These are phyloP conservation scores for Toxicodendron radicans DNA, from an alignment of 345 rosid genomes.

Conservation along the genomic window DNA sequence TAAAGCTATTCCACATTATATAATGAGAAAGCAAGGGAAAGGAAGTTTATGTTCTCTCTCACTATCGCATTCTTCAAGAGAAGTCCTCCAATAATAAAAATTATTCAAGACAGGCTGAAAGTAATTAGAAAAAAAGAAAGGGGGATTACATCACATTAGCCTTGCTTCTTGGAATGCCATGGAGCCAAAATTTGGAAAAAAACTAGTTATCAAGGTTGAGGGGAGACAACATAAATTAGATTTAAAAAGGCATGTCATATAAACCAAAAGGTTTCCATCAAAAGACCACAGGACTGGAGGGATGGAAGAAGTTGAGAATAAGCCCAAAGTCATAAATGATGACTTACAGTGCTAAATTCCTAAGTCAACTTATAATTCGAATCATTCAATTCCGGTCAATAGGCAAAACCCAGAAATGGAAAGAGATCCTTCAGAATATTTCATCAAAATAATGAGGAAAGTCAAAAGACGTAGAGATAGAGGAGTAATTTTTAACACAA, in stretches of 20 bases:
- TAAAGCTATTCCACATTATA: too few relatives aligned
- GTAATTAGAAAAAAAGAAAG: neutral
- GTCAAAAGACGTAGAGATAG: too few relatives aligned
- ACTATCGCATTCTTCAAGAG: neutral
- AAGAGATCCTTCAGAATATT: constrained; percentile 3
- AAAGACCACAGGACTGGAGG: too few relatives aligned
- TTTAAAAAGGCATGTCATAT: neutral
- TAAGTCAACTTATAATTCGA: neutral
- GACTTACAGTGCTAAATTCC: neutral
- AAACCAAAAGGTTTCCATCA: neutral
- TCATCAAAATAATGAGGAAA: too few relatives aligned
- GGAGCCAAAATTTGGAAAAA: neutral
- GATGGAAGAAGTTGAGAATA: neutral
- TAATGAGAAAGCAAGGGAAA: neutral
- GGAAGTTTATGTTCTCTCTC: neutral
- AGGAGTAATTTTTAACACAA: constrained; percentile 15
- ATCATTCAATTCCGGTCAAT: neutral
- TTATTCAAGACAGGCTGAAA: too few relatives aligned
- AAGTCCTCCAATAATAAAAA: neutral
- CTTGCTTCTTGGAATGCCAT: neutral
- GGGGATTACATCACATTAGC: neutral
- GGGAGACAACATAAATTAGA: neutral
- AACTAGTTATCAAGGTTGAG: neutral
- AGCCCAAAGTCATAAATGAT: neutral
- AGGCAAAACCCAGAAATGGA: neutral